Evolutionary conservation across 2,329 filamentous ascomycete species (phyloP), one percentile per base, ranked within the genome.

Genomic region (Phialophora tarda): DNA sequence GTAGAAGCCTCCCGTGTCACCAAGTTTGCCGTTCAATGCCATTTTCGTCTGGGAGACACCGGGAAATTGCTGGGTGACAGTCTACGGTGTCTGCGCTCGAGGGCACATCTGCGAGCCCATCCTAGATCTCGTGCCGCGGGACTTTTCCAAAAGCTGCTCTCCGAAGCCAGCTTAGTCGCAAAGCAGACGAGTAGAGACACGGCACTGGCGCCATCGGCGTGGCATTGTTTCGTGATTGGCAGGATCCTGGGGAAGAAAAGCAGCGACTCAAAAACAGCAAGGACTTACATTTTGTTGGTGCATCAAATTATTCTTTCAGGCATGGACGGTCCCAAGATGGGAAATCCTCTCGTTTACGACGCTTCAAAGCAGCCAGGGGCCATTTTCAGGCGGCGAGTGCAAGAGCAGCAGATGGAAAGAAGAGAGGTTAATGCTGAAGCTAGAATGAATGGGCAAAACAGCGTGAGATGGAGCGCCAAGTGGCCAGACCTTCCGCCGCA

Each of bases 241-340:
- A 28, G 23, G 24, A 5, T 26, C 28, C 30, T 47, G 30, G 21
- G 47, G 12, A 17, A 12, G 55, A 44, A 58, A 58, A 58, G 55
- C 55, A 58, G 55, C 55, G 26, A 58, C 21, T 26, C 32, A 24
- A 58, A 58, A 58, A 58, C 55, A 44, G 55, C 55, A 44, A 58
- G n/a, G 4, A 14, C 28, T n/a, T 4, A 8, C 55, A 41, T 12
- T 26, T 32, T 48, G 59, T 23, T 48, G 59, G 30, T 30, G 24
- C 59, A 62, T 56, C 23, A 55, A 44, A 5, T 47, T 26, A 24
- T 23, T n/a, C 24, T 32, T 44, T 56, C 6, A 34, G 44, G 2
- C 17, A 21, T 41, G 30, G 12, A 24, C 11, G 32, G 23, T 0
- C 5, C 7, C 30, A 38, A 12, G 34, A 32, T 23, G 48, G 59